Percentiles rank a stretch among this genome's conserved stretches.
phyloP scores from a whole-genome alignment of 73 alveolate genomes.

The Paramecium caudatum region DNA sequence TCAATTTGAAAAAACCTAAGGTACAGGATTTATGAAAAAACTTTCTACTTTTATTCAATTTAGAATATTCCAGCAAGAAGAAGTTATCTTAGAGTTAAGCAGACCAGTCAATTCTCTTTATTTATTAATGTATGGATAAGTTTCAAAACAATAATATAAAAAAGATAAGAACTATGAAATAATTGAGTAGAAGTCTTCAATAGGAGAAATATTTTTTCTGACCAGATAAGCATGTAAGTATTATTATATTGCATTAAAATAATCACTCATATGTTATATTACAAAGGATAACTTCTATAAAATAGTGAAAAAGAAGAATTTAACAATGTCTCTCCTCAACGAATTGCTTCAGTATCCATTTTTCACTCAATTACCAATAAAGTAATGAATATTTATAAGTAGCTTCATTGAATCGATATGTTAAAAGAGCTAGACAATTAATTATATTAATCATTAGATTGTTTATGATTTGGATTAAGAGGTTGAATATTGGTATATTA shows the following conservation, averaged over 20 bases:
- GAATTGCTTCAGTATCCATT: constrained; percentile 43
- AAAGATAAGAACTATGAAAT: constrained; percentile 1
- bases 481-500: not conserved
- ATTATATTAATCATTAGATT: not conserved
- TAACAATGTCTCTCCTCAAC: constrained; percentile 4
- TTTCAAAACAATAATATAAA: not conserved
- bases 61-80: constrained; percentile 1
- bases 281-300: constrained; percentile 42
- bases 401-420: constrained; percentile 28
- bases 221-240: constrained; percentile 1
- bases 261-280: not conserved
- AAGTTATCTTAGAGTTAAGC: constrained; percentile 14
- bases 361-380: constrained; percentile 6
- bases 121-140: constrained; percentile 37
- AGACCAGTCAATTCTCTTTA: constrained; percentile 34
- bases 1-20: not conserved
- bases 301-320: constrained; percentile 24
- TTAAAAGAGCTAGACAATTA: constrained; percentile 5
- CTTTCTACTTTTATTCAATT: not conserved
- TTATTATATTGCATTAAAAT: not conserved
- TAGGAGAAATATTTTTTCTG: constrained; percentile 3
- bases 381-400: not conserved
- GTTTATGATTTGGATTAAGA: constrained; percentile 31
- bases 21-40: constrained; percentile 18
- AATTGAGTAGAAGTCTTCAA: not conserved